Percentiles rank a stretch among this genome's conserved stretches.
phyloP scores from a whole-genome alignment of 805 yeast genomes.

The Metschnikowia orientalis region DNA sequence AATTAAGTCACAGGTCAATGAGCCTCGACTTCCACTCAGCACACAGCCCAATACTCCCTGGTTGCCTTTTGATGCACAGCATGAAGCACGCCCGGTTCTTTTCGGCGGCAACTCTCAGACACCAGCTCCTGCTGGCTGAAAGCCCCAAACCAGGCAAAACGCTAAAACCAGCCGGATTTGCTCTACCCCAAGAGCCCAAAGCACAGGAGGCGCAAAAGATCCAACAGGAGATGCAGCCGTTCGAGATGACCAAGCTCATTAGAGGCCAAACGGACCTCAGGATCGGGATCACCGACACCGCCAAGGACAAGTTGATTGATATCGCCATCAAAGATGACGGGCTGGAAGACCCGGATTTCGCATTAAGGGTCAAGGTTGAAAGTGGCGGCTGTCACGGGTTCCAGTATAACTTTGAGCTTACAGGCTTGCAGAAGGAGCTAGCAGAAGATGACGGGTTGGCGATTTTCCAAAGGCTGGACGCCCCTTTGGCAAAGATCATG shows the following conservation, averaged over 20 bases:
- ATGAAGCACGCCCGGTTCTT: neutral
- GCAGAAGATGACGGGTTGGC: constrained; percentile 33
- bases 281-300: constrained; percentile 45
- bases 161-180: constrained; percentile 27
- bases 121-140: neutral
- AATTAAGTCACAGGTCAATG: too few species aligned
- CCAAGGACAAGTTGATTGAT: constrained; percentile 47
- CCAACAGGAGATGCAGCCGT: constrained; percentile 24
- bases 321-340: constrained; percentile 48
- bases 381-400: constrained; percentile 99
- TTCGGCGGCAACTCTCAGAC: neutral
- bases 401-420: constrained; percentile 74
- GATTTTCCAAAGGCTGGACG: constrained; percentile 60
- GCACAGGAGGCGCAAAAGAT: neutral
- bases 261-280: constrained; percentile 35
- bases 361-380: constrained; percentile 73
- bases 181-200: constrained; percentile 23
- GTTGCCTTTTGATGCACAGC: too few species aligned
- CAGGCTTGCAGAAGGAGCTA: constrained; percentile 37
- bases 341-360: constrained; percentile 46
- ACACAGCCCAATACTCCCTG: too few species aligned
- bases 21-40: too few species aligned
- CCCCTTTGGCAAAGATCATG: constrained; percentile 52
- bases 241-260: constrained; percentile 29
- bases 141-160: constrained; percentile 18